Base-by-base conservation (phyloP, 305 asterid genomes). In the Rubia balearica region DNA sequence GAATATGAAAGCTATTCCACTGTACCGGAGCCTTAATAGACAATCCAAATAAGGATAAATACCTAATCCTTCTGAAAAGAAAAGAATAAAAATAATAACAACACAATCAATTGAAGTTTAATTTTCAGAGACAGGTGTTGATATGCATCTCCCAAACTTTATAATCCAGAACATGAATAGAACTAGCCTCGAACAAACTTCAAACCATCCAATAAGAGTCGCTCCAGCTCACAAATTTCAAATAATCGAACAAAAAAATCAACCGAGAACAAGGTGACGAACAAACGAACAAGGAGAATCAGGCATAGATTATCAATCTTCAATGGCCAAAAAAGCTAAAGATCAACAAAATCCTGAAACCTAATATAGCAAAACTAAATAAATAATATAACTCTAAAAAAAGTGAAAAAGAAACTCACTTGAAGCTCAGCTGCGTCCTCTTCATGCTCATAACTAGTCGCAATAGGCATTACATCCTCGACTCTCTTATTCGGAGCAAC, bases 381-480 rank as follows among this genome's bases (percentile, higher is more conserved):
- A 24, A 24, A 24, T 1, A 24, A 24, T n/a, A 24, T 0, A 24
- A 24, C 27, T 24, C 27, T 24, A n/a, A 24, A 24, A 24, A 24
- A 24, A 24, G 0, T 24, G 27, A 24, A 24, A 24, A 24, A 24
- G 49, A 41, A 8, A 81, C 90, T 81, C 75, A 89, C 96, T 78
- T 89, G 80, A 69, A 91, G 90, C 81, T 85, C 89, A 40, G 98
- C 97, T 76, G 86, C 88, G 62, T 90, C 92, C 85, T 90, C 97
- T 81, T 93, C 98, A 6, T 94, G 92, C 84, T 93, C 98, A 69
- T 93, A 96, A 41, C 96, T 96, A 71, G 97, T 93, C 27, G 96
- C 96, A 85, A 90, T 93, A 41, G 96, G 98, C 90, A 90, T 84
- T 83, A 90, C 79, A 79, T 93, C 96, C 81, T 89, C 97, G 67